These are phyloP conservation scores for Coemansia sp. DNA, from an alignment of 192 early-diverging fungal species.

Conservation along the genomic window DNA sequence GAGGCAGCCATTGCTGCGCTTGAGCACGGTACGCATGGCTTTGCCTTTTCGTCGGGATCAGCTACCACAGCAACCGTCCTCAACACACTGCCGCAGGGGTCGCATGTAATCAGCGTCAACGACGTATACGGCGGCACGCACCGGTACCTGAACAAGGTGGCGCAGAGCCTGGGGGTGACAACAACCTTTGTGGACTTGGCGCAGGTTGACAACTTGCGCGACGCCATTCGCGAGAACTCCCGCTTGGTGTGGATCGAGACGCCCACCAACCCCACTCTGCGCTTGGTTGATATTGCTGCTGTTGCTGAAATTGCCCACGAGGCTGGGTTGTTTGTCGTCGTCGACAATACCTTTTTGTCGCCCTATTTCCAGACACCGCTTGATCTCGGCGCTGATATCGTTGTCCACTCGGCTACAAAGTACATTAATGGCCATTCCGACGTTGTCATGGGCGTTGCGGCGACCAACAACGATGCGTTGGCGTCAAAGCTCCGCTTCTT, in stretches of 20 bases:
- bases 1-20: constrained; percentile 89
- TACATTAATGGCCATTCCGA: constrained; percentile 99
- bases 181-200: constrained; percentile 77
- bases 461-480: constrained; percentile 74
- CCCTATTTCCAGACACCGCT: constrained; percentile 92
- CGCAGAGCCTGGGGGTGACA: constrained; percentile 62
- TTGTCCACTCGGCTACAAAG: constrained; percentile 97
- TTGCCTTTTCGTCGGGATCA: constrained; percentile 84
- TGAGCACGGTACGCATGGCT: constrained; percentile 84
- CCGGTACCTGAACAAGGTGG: constrained; percentile 87
- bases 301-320: constrained; percentile 64
- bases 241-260: constrained; percentile 86
- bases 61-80: constrained; percentile 80
- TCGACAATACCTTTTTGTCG: constrained; percentile 86
- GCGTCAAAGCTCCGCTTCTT: constrained; percentile 80
- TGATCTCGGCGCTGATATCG: constrained; percentile 91
- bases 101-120: constrained; percentile 82
- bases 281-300: constrained; percentile 75
- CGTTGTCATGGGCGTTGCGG: constrained; percentile 95
- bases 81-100: constrained; percentile 64
- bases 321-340: constrained; percentile 66
- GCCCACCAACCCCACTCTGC: constrained; percentile 84
- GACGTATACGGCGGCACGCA: constrained; percentile 91
- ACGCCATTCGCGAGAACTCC: constrained; percentile 68
- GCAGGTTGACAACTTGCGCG: constrained; percentile 64